Evolutionary conservation across 441 rosid genomes (phyloP), one percentile per base, ranked within the genome.

Genomic region (Eruca vesicaria): DNA sequence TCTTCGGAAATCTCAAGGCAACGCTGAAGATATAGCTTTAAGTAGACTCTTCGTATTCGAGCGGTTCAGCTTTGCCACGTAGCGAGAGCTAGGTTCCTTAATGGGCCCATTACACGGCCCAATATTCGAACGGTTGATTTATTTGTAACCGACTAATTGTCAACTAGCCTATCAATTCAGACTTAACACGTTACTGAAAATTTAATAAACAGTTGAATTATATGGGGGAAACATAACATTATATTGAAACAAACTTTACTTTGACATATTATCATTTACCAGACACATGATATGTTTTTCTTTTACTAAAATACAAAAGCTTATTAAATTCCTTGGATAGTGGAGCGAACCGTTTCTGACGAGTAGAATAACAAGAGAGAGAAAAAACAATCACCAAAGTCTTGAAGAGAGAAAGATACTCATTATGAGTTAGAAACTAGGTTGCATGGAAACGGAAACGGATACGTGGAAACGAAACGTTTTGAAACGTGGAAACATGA

Each of bases 61-160:
- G 76, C 80, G 73, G 65, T 77, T 38, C 66, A 77, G 73, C 57
- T 72, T 60, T 72, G 80, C 77, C 80, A 77, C 77, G 80, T 77
- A 6, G 52, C 72, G 3, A 35, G 33, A 45, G 33, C 20, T 32
- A 11, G 21, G 45, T 70, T 58, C 68, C 43, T 8, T 14, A 23
- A 2, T 15, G 19, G 67, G 68, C 72, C 61, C 45, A 45, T 58
- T 2, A 3, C 0, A 35, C 59, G 68, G 72, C 76, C 72, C 80
- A 71, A 45, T 58, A 0, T 2, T 45, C 0, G 20, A 56, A 16
- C 26, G 19, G 33, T 7, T 41, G 4, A 18, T 36, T 12, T 35
- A 35, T 6, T 19, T 33, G 52, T n/a, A n/a, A 38, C 62, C n/a
- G 20, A 15, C 3, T 20, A 2, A 4, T 19, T 18, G 59, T 10